Evolutionary conservation across 2,329 filamentous ascomycete genomes (phyloP).

Genomic region (Hypoxylon sp.): DNA sequence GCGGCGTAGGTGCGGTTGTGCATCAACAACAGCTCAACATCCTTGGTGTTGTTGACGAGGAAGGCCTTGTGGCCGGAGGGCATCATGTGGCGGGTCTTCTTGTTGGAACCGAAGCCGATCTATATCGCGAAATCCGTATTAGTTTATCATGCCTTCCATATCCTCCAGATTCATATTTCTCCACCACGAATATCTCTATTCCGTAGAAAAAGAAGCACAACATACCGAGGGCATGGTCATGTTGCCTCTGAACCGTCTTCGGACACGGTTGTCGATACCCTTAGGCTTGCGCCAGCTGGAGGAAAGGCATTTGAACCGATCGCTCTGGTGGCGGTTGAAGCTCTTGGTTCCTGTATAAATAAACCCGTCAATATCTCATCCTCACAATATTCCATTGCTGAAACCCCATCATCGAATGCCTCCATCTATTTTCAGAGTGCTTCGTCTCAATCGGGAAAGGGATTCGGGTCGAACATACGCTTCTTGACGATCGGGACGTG

Average conservation of each 20-base stretch:
- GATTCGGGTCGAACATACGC: conserved; percentile 77
- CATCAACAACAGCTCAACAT: conserved; percentile 98
- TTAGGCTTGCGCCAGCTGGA: conserved; percentile 96
- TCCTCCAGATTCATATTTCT: not conserved
- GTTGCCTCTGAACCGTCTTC: conserved; percentile 96
- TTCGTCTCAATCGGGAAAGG: conserved; percentile 31
- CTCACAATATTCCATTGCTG: conserved; percentile 1
- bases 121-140: conserved; percentile 37
- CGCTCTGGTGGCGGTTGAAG: conserved; percentile 98
- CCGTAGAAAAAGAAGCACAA: conserved; percentile 50
- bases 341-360: conserved; percentile 82
- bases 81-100: conserved; percentile 99
- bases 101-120: conserved; percentile 99
- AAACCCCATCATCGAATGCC: not conserved
- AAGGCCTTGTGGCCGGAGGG: conserved; percentile 99
- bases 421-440: conserved; percentile 7
- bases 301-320: conserved; percentile 90
- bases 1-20: conserved; percentile 99
- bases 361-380: conserved; percentile 57
- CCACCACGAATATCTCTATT: not conserved
- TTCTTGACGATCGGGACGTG: conserved; percentile 99
- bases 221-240: conserved; percentile 98
- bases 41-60: conserved; percentile 96
- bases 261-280: conserved; percentile 99
- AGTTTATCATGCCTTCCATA: conserved; percentile 26